Evolutionary conservation across 225 moss, liverwort and hornwort genomes (phyloP), one percentile per base, ranked within the genome.

Genomic region (Neckera pumila): DNA sequence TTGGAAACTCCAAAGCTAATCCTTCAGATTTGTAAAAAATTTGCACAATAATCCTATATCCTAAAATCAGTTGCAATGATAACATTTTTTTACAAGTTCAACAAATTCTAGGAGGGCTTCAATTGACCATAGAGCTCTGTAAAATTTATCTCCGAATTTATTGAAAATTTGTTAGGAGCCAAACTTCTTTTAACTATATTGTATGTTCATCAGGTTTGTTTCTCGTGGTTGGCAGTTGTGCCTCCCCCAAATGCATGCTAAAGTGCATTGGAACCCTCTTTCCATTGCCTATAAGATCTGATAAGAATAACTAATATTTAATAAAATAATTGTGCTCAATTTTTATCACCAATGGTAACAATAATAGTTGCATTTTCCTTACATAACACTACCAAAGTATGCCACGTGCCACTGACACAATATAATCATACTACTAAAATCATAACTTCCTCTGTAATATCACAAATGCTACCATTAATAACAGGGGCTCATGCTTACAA

Each of bases 51-150:
- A 14, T 0, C 3, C 0, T 36, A 9, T 54, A 21, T 0, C 3
- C 36, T 54, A 76, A 34, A 76, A 17, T 30, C 8, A 22, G 4
- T 76, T 53, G 12, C 0, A 0, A 5, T 0, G 0, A 0, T 53
- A 76, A 34, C 8, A 34, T 54, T 22, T 9, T 17, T 56, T 36
- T 2, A 76, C 0, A 36, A 54, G 2, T 77, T 77, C 15, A 36
- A 23, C 0, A 0, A 36, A 14, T 36, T 54, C 0, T 0, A 0
- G 0, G 6, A 22, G 0, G 36, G 3, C 54, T 23, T 77, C 3
- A 6, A 51, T 51, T 0, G 0, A 2, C 13, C 1, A 21, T 8
- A 0, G 8, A 34, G 8, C 13, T 34, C 13, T 51, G 5, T 8
- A 51, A 1, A 2, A 14, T 34, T 12, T 33, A 5, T 51, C 8